A percentile compares a stretch with the other conserved stretches of the same genome.
These are phyloP conservation scores for Aspergillus sp. DNA, from an alignment of 2,329 filamentous ascomycete genomes.

Conservation along the genomic window DNA sequence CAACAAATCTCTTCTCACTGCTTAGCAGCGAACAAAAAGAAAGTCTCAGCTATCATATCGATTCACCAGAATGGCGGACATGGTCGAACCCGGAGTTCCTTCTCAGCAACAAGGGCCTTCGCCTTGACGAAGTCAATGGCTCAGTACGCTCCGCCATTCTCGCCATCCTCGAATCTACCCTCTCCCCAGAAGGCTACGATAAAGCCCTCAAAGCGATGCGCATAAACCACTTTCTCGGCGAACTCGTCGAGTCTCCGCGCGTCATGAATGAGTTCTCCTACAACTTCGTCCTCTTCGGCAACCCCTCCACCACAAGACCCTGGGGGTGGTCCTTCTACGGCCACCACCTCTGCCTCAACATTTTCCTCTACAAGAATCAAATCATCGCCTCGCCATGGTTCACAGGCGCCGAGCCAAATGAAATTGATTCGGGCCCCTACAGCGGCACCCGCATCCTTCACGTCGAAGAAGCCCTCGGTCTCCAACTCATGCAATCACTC, in stretches of 20 bases:
- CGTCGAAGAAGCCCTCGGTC: slow-evolving; percentile 62
- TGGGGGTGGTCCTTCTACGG: slow-evolving; percentile 78
- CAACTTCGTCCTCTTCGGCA: slow-evolving; percentile 71
- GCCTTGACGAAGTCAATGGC: slow-evolving; percentile 62
- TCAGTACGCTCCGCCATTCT: slow-evolving; percentile 53
- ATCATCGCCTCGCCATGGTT: slow-evolving; percentile 73
- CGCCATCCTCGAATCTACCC: slow-evolving; percentile 55
- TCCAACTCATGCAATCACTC: slow-evolving; percentile 69
- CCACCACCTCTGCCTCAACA: slow-evolving; percentile 73
- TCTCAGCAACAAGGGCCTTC: slow-evolving; percentile 66
- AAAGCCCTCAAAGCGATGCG: slow-evolving; percentile 71
- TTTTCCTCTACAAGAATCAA: slow-evolving; percentile 65
- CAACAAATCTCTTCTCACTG: slow-evolving; percentile 47
- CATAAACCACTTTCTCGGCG: slow-evolving; percentile 72
- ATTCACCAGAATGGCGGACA: slow-evolving; percentile 70
- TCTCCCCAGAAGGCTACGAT: slow-evolving; percentile 69
- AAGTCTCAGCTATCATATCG: slow-evolving; percentile 59
- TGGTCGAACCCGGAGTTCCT: slow-evolving; percentile 74
- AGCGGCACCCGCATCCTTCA: slow-evolving; percentile 66
- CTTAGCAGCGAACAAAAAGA: slow-evolving; percentile 52
- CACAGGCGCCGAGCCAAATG: slow-evolving; percentile 76
- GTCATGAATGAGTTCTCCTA: slow-evolving; percentile 76
- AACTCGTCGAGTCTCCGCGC: slow-evolving; percentile 59
- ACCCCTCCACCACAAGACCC: slow-evolving; percentile 55
- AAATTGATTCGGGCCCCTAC: slow-evolving; percentile 65